Evolutionary conservation across 1,284 basidiomycete species (phyloP).

Genomic region (Coriolopsis trogii): DNA sequence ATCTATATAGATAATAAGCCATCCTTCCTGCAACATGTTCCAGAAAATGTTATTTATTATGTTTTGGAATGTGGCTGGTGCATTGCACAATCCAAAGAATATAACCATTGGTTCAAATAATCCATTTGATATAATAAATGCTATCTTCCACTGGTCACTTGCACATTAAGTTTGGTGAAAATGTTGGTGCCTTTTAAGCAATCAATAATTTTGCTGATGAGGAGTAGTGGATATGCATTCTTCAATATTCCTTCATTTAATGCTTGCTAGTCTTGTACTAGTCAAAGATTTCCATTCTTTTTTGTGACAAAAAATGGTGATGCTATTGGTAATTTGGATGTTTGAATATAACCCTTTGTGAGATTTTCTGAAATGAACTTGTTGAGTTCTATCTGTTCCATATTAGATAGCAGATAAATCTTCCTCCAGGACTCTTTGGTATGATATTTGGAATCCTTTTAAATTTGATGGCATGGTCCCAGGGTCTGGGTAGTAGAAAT

Average conservation of each 20-base stretch:
- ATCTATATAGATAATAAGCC: conserved; percentile 32
- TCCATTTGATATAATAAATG: conserved; percentile 11
- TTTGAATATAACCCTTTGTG: conserved; percentile 8
- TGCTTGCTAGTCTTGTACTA: no score
- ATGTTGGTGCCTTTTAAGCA: not conserved
- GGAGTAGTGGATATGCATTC: no score
- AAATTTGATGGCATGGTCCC: not conserved
- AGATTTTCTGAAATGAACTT: not conserved
- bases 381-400: not conserved
- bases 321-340: conserved; percentile 23
- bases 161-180: conserved; percentile 11
- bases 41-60: conserved; percentile 25
- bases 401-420: not conserved
- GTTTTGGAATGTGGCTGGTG: conserved; percentile 20
- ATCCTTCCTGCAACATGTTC: no score
- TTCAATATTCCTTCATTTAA: no score
- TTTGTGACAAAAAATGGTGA: conserved; percentile 41
- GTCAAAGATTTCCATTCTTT: no score
- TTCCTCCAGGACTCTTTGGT: not conserved
- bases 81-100: conserved; percentile 13
- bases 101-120: conserved; percentile 20
- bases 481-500: not conserved
- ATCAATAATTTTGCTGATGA: conserved; percentile 7
- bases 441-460: not conserved
- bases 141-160: conserved; percentile 18